Percentiles rank a stretch among this genome's conserved stretches.
These are phyloP conservation scores for Ophiostoma sp. DNA, from an alignment of 2,329 filamentous ascomycete genomes.

Conservation along the genomic window DNA sequence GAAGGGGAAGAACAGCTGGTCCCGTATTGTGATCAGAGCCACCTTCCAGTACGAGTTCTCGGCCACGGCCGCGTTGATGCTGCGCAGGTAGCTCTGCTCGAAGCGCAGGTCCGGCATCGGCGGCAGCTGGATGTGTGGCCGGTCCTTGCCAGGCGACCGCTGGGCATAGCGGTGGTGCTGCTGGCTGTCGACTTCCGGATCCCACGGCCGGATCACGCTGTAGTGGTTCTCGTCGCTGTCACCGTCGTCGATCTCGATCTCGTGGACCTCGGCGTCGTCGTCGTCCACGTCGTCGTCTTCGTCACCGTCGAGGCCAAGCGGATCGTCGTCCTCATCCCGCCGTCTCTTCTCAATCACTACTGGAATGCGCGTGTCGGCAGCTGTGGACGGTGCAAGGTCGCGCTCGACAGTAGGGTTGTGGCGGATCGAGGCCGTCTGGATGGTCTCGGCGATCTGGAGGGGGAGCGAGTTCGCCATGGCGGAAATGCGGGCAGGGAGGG, in stretches of 20 bases:
- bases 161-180: not conserved
- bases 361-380: conserved; percentile 61
- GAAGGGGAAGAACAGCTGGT: conserved; percentile 87
- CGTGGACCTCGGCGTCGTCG: conserved; percentile 35
- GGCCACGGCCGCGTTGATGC: conserved; percentile 64
- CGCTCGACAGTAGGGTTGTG: conserved; percentile 62
- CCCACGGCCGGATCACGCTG: conserved; percentile 54
- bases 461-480: conserved; percentile 54
- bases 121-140: conserved; percentile 45
- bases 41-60: conserved; percentile 69
- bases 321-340: conserved; percentile 43
- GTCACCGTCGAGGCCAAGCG: conserved; percentile 41
- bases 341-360: conserved; percentile 37
- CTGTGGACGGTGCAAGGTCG: conserved; percentile 76
- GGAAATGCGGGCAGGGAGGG: not conserved
- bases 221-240: conserved; percentile 54
- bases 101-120: conserved; percentile 86
- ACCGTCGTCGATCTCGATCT: conserved; percentile 40
- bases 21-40: conserved; percentile 74
- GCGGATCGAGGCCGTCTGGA: conserved; percentile 77
- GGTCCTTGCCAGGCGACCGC: not conserved
- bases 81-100: conserved; percentile 95
- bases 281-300: conserved; percentile 32
- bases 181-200: conserved; percentile 33
- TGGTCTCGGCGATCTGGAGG: conserved; percentile 66